phyloP scores from a whole-genome alignment of 192 early-diverging fungal genomes.

The Funneliformis mosseae region DNA sequence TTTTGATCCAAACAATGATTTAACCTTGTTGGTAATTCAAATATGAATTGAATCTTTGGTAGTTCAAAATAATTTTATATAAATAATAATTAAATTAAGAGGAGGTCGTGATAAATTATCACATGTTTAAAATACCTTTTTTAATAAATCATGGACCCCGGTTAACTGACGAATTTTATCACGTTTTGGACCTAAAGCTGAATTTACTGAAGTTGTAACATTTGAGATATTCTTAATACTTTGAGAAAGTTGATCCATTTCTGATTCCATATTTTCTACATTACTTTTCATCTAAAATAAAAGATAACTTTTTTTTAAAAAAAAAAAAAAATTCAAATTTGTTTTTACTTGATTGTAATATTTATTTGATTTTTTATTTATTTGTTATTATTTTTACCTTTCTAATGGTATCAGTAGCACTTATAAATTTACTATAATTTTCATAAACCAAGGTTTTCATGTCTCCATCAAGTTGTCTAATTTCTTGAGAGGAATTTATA shows the following conservation, averaged over 20 bases:
- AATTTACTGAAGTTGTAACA: constrained; percentile 55
- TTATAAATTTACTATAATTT: constrained; percentile 98
- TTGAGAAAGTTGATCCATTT: constrained; percentile 73
- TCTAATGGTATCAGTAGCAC: constrained; percentile 89
- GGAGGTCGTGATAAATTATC: background rate
- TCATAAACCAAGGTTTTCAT: constrained; percentile 99
- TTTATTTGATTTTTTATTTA: background rate
- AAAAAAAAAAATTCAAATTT: too few species aligned
- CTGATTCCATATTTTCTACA: constrained; percentile 83
- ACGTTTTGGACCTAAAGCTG: constrained; percentile 64
- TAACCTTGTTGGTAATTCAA: constrained; percentile 81
- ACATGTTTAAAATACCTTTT: constrained; percentile 51
- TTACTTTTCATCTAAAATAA: constrained; percentile 74
- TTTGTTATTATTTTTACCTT: too few species aligned
- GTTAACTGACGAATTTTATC: constrained; percentile 74
- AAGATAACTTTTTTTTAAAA: background rate
- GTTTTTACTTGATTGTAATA: background rate
- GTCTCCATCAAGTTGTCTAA: constrained; percentile 89
- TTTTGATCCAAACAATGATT: constrained; percentile 57
- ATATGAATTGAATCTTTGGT: constrained; percentile 79
- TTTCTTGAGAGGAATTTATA: constrained; percentile 47
- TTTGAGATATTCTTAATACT: constrained; percentile 69
- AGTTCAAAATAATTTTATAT: background rate
- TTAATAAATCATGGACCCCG: constrained; percentile 70
- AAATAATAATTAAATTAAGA: background rate